Evolutionary conservation across 768 basidiomycete species (phyloP).

Genomic region (Suillus brevipes): DNA sequence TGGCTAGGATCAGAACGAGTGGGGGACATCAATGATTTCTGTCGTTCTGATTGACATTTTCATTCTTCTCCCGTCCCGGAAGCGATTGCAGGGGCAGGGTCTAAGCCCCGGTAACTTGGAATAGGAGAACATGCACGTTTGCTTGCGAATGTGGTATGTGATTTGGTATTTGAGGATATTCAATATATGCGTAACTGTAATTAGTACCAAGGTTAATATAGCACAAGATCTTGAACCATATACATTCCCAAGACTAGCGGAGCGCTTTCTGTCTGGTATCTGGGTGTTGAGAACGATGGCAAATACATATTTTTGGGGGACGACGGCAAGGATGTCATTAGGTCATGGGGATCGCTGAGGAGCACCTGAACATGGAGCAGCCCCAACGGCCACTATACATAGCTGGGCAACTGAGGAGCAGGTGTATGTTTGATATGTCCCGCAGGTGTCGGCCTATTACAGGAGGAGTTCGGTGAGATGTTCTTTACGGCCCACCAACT

Average conservation of each 20-base stretch:
- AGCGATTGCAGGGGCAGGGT: not conserved
- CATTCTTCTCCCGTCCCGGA: not conserved
- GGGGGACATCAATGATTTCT: not conserved
- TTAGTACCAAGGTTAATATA: not conserved
- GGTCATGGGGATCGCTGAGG: not conserved
- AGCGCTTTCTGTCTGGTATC: not conserved
- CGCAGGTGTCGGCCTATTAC: not conserved
- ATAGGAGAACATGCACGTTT: constrained; percentile 1
- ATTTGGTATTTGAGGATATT: not conserved
- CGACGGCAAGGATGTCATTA: not conserved
- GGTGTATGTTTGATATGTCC: not conserved
- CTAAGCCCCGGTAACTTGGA: not conserved
- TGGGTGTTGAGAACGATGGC: not conserved
- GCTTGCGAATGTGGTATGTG: not conserved
- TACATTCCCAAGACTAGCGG: not conserved
- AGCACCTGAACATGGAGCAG: not conserved
- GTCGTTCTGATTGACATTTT: not conserved
- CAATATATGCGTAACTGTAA: not conserved
- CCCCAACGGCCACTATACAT: not conserved
- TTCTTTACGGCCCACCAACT: not conserved
- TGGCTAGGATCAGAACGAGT: not conserved
- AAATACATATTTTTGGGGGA: not conserved
- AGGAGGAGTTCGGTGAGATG: not conserved
- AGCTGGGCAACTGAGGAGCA: not conserved
- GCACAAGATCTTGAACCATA: not conserved